phyloP scores from a whole-genome alignment of 768 basidiomycete species.

The Heimioporus sp. region DNA sequence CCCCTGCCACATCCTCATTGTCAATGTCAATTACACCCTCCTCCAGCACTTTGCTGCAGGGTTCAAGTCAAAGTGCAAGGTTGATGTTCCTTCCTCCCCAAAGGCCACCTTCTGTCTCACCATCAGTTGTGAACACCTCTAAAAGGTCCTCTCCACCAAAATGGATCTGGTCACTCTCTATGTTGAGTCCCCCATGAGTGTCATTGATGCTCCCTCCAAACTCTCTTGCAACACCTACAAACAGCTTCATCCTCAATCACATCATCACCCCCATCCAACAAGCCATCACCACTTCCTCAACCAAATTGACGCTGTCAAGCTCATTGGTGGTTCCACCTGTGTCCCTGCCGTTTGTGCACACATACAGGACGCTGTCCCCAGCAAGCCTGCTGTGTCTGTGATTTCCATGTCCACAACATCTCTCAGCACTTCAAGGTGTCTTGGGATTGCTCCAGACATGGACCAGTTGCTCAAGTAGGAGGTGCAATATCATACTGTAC shows the following conservation, averaged over 20 bases:
- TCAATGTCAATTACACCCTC: slow-evolving; percentile 95
- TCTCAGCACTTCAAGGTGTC: slow-evolving; percentile 86
- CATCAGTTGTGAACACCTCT: slow-evolving; percentile 88
- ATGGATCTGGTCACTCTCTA: slow-evolving; percentile 81
- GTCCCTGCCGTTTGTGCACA: slow-evolving; percentile 87
- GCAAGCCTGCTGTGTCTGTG: slow-evolving; percentile 95
- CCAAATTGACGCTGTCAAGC: slow-evolving; percentile 87
- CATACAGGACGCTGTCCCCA: slow-evolving; percentile 81
- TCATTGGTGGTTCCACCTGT: slow-evolving; percentile 90
- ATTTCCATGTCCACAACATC: slow-evolving; percentile 88
- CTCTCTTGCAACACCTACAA: slow-evolving; percentile 84
- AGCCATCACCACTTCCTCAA: slow-evolving; percentile 74
- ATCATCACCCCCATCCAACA: slow-evolving; percentile 73
- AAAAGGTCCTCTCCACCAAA: slow-evolving; percentile 96
- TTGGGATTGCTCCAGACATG: no score
- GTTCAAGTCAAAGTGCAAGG: slow-evolving; percentile 97
- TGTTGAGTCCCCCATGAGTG: slow-evolving; percentile 96
- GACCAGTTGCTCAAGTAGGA: no score
- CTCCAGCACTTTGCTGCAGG: slow-evolving; percentile 85
- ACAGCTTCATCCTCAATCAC: slow-evolving; percentile 70
- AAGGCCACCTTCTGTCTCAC: slow-evolving; percentile 92
- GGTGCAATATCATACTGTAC: no score
- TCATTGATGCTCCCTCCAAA: slow-evolving; percentile 88
- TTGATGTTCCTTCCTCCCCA: slow-evolving; percentile 87
- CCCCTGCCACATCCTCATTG: slow-evolving; percentile 86